Percentiles rank a stretch among this genome's conserved stretches.
phyloP scores from a whole-genome alignment of 2,329 filamentous ascomycete genomes.

The Aquanectria penicillioides region DNA sequence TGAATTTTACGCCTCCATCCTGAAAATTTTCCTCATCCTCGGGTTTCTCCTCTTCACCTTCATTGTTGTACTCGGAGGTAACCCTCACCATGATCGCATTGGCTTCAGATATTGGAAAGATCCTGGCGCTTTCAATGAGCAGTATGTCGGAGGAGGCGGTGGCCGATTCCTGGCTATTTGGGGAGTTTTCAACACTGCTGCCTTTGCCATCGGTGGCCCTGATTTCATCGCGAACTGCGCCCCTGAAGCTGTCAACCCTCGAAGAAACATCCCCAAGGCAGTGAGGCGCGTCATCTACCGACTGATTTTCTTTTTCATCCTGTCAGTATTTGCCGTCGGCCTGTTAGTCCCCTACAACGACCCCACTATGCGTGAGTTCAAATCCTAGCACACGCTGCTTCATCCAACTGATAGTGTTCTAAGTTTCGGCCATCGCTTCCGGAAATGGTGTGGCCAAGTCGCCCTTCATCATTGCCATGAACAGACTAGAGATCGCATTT shows the following conservation, averaged over 20 bases:
- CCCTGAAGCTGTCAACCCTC: slow-evolving; percentile 5
- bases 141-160: background rate
- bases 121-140: slow-evolving; percentile 8
- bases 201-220: slow-evolving; percentile 8
- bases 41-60: slow-evolving; percentile 11
- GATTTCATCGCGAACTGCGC: slow-evolving; percentile 12
- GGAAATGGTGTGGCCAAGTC: slow-evolving; percentile 15
- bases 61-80: slow-evolving; percentile 7
- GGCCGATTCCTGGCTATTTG: slow-evolving; percentile 17
- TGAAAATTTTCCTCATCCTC: slow-evolving; percentile 18
- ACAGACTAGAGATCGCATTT: slow-evolving; percentile 3
- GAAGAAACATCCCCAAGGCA: slow-evolving; percentile 15
- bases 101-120: slow-evolving; percentile 20
- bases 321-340: slow-evolving; percentile 3
- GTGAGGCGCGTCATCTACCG: slow-evolving; percentile 2
- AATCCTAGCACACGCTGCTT: background rate
- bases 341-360: slow-evolving; percentile 7
- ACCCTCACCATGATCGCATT: slow-evolving; percentile 6
- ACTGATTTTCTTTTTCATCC: slow-evolving; percentile 7
- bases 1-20: slow-evolving; percentile 9
- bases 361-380: slow-evolving; percentile 6
- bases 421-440: slow-evolving; percentile 3
- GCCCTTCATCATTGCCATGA: slow-evolving; percentile 16
- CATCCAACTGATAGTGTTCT: background rate
- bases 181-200: slow-evolving; percentile 3